Base-by-base conservation (phyloP, 768 basidiomycete species). In the Candolleomyces aberdarensis region DNA sequence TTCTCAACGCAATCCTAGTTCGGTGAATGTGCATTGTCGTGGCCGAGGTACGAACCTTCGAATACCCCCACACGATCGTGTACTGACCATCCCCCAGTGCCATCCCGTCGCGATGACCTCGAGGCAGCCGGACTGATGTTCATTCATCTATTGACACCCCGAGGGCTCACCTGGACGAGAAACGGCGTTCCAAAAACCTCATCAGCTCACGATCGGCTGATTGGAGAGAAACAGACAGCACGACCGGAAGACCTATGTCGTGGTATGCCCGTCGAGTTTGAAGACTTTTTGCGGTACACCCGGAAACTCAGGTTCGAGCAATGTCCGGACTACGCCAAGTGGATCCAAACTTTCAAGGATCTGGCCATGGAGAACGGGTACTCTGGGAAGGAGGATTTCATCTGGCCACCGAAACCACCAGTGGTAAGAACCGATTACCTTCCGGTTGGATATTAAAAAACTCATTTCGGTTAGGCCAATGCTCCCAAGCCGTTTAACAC, bases 121-220 rank as follows among this genome's bases (percentile, higher is more conserved):
- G 90, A 92, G 71, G 89, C 90, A 0, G 77, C 83, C 19, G 88
- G 88, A 3, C 76, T 92, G 50, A 89, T 92, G 89, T 77, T 92
- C 57, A 89, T 92, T 58, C 90, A 92, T 68, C 78, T 92, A 26
- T 78, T 92, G 48, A 92, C 86, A 6, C 89, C 90, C 2, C 82
- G 85, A 15, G 90, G 90, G 9, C 81, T 92, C 22, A 74, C 83
- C 17, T 92, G 90, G 90, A 92, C 89, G 44, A 82, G 90, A 22
- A 88, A 88, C 62, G 90, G 90, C n/a, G 82, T 92, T 14, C 90
- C 90, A 8, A 88, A 87, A 65, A 85, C 85, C 6, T 82, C 85
- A 20, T 78, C 76, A 17, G 84, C 84, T 10, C 89, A 91, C 71
- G 76, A 81, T 31, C 78, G 76, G 3, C 73, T 92, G 15, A 91